Conservation (phyloP, 192 early-diverging fungal genomes). For the Jimgerdemannia lactiflua region DNA sequence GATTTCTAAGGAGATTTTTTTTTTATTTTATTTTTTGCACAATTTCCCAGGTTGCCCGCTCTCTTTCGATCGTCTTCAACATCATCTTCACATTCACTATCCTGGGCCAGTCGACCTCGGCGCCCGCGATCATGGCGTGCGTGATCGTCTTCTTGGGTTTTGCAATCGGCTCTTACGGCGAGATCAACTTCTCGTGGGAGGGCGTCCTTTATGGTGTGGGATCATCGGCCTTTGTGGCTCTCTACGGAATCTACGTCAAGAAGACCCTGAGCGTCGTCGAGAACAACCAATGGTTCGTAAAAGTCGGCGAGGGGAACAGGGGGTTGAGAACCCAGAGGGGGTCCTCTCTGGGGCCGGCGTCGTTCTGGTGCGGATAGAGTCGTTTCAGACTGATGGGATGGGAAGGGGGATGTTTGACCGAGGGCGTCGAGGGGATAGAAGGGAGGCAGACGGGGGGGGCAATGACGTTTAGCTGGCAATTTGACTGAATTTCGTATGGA, state of each 20-base stretch:
- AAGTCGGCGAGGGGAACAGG: background rate
- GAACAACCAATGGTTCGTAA: conserved; percentile 60
- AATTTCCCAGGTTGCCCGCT: conserved; percentile 47
- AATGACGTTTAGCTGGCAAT: too few relatives aligned
- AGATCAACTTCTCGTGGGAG: conserved; percentile 62
- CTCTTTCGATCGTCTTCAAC: conserved; percentile 65
- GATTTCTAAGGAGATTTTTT: background rate
- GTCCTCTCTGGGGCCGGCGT: background rate
- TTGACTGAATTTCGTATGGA: too few relatives aligned
- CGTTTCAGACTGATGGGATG: background rate
- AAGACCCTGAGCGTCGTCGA: conserved; percentile 58
- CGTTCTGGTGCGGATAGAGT: conserved; percentile 1
- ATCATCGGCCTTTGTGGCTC: conserved; percentile 60
- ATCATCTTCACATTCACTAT: conserved; percentile 65
- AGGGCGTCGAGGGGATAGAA: too few relatives aligned
- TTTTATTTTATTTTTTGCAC: background rate
- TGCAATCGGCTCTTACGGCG: conserved; percentile 62
- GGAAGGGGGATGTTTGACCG: background rate
- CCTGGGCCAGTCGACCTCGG: conserved; percentile 50
- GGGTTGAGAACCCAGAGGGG: background rate
- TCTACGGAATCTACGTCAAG: conserved; percentile 70
- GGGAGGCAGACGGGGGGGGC: too few relatives aligned
- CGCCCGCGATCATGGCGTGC: conserved; percentile 50
- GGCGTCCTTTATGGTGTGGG: conserved; percentile 64
- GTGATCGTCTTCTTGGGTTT: conserved; percentile 59